Evolutionary conservation across 441 rosid genomes (phyloP), one percentile per base, ranked within the genome.

Genomic region (Brassica hybrid): DNA sequence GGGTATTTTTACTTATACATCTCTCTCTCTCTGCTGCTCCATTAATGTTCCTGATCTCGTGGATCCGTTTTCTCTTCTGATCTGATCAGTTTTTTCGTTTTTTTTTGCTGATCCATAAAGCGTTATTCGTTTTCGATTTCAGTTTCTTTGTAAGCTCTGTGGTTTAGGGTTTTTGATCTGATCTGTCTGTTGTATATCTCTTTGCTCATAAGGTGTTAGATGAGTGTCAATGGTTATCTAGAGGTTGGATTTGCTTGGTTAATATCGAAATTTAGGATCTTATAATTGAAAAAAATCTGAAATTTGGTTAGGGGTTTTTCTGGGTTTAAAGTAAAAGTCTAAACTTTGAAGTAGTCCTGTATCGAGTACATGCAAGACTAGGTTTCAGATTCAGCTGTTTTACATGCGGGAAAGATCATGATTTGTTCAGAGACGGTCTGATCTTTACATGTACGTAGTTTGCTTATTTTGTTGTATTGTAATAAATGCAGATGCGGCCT

Each of bases 401-500:
- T 5, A 34, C 16, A 32, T 65, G 14, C 8, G 27, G 61, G 60
- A 4, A 32, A 43, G 66, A 73, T 57, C 64, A 65, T 50, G 70
- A 14, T 75, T 74, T 1, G 56, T 70, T 58, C 34, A 65, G 2
- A 63, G 27, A 5, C 57, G 12, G 7, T 54, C 32, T 63, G 13
- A 18, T 14, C 45, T 3, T 25, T 65, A 21, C 14, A 65, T 70
- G 38, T 41, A 7, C 38, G 8, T 2, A 21, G 50, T 48, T 7
- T 58, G 4, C 65, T 74, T 12, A 48, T 12, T 27, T 73, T 45
- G 4, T 64, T 75, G 64, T 12, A 3, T 50, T 54, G 94, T 80
- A 30, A 79, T 32, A 32, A 7, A 59, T 14, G 77, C 77, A 5
- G 85, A 83, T 16, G 80, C 81, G 14, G 80, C 85, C 72, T 90